Conservation (phyloP, 2,329 filamentous ascomycete species). For the Cordyceps tenuipes region DNA sequence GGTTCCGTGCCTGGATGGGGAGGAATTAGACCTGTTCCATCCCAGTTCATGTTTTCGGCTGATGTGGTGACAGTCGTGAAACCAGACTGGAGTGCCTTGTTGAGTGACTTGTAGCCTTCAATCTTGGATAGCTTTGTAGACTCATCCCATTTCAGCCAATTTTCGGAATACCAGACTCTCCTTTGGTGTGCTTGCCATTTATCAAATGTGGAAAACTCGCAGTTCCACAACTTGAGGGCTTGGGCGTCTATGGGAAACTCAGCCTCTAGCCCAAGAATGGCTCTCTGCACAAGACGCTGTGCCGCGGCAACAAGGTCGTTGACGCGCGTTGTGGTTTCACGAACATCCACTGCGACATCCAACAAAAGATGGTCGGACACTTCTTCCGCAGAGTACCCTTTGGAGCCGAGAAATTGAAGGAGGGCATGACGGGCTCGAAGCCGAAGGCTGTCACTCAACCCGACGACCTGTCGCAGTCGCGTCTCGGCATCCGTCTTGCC, state of each 20-base stretch:
- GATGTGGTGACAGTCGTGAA: constrained; percentile 1
- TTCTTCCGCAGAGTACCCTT: neutral
- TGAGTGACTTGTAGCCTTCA: constrained; percentile 1
- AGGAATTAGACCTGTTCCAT: neutral
- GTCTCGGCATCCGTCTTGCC: neutral
- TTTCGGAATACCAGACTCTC: constrained; percentile 5
- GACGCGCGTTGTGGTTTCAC: constrained; percentile 1
- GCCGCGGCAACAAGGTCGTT: neutral
- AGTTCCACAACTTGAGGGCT: neutral
- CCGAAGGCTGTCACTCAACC: constrained; percentile 2
- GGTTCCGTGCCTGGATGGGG: neutral
- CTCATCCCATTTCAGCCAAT: constrained; percentile 10
- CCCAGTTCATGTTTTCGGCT: constrained; percentile 3
- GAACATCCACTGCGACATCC: neutral
- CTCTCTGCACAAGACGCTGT: constrained; percentile 6
- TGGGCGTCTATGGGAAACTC: neutral
- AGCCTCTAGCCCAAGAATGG: neutral
- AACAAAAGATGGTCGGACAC: constrained; percentile 4
- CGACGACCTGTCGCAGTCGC: neutral
- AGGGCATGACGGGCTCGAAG: constrained; percentile 3
- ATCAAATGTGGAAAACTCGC: constrained; percentile 5
- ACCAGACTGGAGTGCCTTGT: neutral
- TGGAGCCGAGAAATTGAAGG: neutral
- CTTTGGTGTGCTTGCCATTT: constrained; percentile 2
- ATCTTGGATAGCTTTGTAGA: neutral